phyloP scores from a whole-genome alignment of 139 green algal genomes.

The Dunaliella sp. region DNA sequence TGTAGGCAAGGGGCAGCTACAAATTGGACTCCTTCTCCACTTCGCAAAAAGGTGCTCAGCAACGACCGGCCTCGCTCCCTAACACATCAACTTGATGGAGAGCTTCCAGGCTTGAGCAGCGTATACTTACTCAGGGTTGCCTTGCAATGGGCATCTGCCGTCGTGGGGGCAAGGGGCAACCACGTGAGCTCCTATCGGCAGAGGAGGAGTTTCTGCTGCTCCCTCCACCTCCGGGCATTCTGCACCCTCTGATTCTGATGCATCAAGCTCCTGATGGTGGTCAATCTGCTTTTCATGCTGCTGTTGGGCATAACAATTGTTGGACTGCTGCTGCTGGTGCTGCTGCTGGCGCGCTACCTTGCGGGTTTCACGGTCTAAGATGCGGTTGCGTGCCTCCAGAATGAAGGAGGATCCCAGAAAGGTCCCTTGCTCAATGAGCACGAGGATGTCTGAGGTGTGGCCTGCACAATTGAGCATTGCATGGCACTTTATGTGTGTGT shows the following conservation, averaged over 20 bases:
- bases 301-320: too few species aligned
- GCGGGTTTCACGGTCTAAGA: not conserved
- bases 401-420: conserved; percentile 57
- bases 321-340: too few species aligned
- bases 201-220: not conserved
- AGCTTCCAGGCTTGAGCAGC: too few species aligned
- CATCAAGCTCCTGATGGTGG: conserved; percentile 14
- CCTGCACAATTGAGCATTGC: too few species aligned
- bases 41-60: too few species aligned
- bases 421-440: conserved; percentile 81
- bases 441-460: conserved; percentile 42
- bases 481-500: too few species aligned
- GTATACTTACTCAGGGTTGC: not conserved
- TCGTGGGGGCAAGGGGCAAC: conserved; percentile 84
- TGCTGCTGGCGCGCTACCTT: not conserved
- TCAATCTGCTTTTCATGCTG: not conserved
- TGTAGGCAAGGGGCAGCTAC: conserved; percentile 82
- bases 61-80: too few species aligned
- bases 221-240: conserved; percentile 24
- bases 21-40: too few species aligned
- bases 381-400: conserved; percentile 38
- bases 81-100: too few species aligned
- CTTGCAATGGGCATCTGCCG: conserved; percentile 66
- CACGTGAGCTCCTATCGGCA: conserved; percentile 53
- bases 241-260: too few species aligned